Evolutionary conservation across 1,139 yeast species (phyloP), one percentile per base, ranked within the genome.

Genomic region (Hemisphaericaspora xylanilytica): DNA sequence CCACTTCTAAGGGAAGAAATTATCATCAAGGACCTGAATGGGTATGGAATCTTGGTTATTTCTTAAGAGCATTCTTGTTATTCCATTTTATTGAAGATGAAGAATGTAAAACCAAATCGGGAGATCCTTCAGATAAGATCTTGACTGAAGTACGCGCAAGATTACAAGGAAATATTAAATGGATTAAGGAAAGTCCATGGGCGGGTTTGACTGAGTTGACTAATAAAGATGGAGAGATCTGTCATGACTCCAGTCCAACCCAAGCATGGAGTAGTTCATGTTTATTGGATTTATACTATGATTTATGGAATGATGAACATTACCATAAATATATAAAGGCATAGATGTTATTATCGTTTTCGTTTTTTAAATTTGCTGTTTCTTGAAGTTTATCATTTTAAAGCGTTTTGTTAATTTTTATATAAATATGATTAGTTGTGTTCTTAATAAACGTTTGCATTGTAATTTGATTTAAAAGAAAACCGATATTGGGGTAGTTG

Each of bases 21-120:
- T 92, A 92, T 60, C 98, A 92, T 61, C 97, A 92, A 63, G 98
- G 98, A 2, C 98, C 98, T 2, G 98, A 92, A 59, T 92, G 98
- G 98, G 83, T 86, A 16, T 92, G 97, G 97, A 79, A 82, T 45
- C 73, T 75, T 28, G 98, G 98, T 1, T 89, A 80, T 63, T 90
- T 87, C 58, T 64, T 92, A 49, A 75, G 97, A 46, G 96, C 97
- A 0, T 81, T 71, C 56, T 64, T 73, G 34, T 59, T 65, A 37
- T 80, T 85, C 59, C 80, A 80, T 48, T 63, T 70, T 40, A 50
- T 59, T 21, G 65, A 65, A 8, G 60, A 58, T 28, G 38, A 39
- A 8, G 39, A 44, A 43, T 56, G 34, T 37, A 53, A 13, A 49
- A 58, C 37, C 44, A 50, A 54, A 1, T 55, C 60, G 13, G 63